Conservation (phyloP, 2,329 filamentous ascomycete species). For the Exophiala viscosa region DNA sequence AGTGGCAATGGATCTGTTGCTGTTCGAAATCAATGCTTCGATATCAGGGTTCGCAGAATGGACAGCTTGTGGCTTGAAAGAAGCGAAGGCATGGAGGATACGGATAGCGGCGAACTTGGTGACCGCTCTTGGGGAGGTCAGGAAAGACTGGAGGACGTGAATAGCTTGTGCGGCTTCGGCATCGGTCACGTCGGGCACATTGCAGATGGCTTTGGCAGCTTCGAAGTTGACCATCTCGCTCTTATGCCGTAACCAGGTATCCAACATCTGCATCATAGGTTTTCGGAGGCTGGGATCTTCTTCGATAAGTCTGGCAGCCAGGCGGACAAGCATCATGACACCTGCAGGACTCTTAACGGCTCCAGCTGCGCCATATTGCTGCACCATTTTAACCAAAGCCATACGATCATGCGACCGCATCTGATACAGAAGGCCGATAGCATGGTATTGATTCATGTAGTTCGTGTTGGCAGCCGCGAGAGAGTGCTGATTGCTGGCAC, state of each 20-base stretch:
- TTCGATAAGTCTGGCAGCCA: slow-evolving; percentile 90
- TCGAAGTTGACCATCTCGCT: slow-evolving; percentile 99
- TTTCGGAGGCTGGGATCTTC: slow-evolving; percentile 85
- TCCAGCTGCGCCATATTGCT: slow-evolving; percentile 89
- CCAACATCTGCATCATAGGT: slow-evolving; percentile 95
- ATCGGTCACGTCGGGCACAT: slow-evolving; percentile 89
- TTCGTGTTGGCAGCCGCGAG: slow-evolving; percentile 75
- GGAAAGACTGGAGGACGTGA: slow-evolving; percentile 91
- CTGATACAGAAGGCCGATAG: slow-evolving; percentile 93
- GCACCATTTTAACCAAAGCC: slow-evolving; percentile 99
- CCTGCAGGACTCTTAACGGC: slow-evolving; percentile 94
- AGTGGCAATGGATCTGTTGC: slow-evolving; percentile 94
- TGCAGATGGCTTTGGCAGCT: slow-evolving; percentile 95
- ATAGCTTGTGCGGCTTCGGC: slow-evolving; percentile 87
- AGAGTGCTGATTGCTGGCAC: slow-evolving; percentile 70
- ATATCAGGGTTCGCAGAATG: slow-evolving; percentile 96
- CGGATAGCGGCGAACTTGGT: slow-evolving; percentile 97
- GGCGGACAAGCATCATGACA: slow-evolving; percentile 82
- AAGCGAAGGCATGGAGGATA: slow-evolving; percentile 92
- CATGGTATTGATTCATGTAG: slow-evolving; percentile 97
- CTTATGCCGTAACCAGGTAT: slow-evolving; percentile 96
- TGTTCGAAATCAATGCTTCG: slow-evolving; percentile 92
- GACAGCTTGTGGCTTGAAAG: slow-evolving; percentile 91
- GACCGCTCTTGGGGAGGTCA: slow-evolving; percentile 89
- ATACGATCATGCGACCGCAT: slow-evolving; percentile 97